Conservation (phyloP, 176 grass and related monocot genomes). For the Oryza glumipatula region DNA sequence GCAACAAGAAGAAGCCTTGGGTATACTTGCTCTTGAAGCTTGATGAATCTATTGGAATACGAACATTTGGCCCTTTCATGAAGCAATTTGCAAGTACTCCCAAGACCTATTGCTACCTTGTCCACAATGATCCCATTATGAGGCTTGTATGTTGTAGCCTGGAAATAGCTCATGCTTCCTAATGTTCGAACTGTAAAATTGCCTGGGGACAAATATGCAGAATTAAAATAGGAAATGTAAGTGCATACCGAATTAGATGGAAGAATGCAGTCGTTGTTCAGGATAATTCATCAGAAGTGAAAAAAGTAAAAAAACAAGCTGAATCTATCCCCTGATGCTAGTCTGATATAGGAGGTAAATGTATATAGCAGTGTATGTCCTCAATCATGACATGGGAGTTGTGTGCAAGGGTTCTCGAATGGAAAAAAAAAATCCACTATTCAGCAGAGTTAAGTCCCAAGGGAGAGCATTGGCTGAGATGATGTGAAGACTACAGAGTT, state of each 20-base stretch:
- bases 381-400: neutral
- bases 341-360: neutral
- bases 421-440: neutral
- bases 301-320: neutral
- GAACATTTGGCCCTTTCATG: constrained; percentile 11
- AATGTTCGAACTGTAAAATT: constrained; percentile 32
- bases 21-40: constrained; percentile 37
- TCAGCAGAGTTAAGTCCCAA: neutral
- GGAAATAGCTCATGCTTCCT: constrained; percentile 61
- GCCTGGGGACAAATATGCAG: constrained; percentile 19
- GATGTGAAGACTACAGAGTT: neutral
- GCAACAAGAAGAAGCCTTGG: constrained; percentile 44
- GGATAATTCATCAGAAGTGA: neutral
- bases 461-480: neutral
- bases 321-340: neutral
- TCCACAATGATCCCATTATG: constrained; percentile 31
- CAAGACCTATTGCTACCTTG: constrained; percentile 39
- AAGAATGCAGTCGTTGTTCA: constrained; percentile 5
- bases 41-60: constrained; percentile 23
- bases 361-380: neutral
- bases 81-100: constrained; percentile 30
- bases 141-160: constrained; percentile 56
- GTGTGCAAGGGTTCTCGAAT: neutral
- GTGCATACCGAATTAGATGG: constrained; percentile 15
- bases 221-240: constrained; percentile 11